A percentile compares a stretch with the other conserved stretches of the same genome.
phyloP scores from a whole-genome alignment of 345 rosid genomes.

The Gynandropsis gynandra region DNA sequence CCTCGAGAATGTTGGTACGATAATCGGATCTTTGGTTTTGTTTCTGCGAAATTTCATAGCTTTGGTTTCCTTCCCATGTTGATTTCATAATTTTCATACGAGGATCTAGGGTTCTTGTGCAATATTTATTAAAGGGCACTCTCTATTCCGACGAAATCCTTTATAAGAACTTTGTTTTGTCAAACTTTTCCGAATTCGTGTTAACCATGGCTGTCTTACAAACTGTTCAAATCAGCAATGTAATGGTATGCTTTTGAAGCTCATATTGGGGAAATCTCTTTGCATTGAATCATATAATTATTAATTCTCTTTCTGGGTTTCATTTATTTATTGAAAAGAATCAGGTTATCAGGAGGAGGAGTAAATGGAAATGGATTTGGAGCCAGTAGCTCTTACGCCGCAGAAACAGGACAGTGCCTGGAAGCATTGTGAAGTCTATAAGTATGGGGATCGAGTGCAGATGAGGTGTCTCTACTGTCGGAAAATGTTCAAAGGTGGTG shows the following conservation, averaged over 20 bases:
- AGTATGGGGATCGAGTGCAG: conserved; percentile 65
- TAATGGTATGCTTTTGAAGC: neutral
- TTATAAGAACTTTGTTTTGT: too few species aligned
- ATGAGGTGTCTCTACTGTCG: conserved; percentile 71
- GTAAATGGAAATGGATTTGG: conserved; percentile 34
- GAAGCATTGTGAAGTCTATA: conserved; percentile 80
- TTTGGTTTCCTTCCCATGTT: conserved; percentile 3
- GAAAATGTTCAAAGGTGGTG: conserved; percentile 88
- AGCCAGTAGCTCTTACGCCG: conserved; percentile 53
- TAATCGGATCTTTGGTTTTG: neutral
- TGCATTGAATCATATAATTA: too few species aligned
- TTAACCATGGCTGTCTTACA: neutral
- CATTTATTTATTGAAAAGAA: neutral
- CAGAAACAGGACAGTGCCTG: conserved; percentile 95
- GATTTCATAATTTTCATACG: neutral
- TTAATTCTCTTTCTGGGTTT: neutral
- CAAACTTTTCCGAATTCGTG: too few species aligned
- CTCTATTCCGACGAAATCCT: too few species aligned
- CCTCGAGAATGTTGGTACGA: too few species aligned
- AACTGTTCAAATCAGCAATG: conserved; percentile 1
- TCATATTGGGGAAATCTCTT: neutral
- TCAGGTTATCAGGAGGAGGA: neutral
- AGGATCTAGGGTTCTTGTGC: conserved; percentile 16
- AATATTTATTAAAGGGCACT: too few species aligned
- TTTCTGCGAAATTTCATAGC: neutral